A percentile compares a stretch with the other conserved stretches of the same genome.
These are phyloP conservation scores for Chaetomium strumarium DNA, from an alignment of 2,329 filamentous ascomycete genomes.

Conservation along the genomic window DNA sequence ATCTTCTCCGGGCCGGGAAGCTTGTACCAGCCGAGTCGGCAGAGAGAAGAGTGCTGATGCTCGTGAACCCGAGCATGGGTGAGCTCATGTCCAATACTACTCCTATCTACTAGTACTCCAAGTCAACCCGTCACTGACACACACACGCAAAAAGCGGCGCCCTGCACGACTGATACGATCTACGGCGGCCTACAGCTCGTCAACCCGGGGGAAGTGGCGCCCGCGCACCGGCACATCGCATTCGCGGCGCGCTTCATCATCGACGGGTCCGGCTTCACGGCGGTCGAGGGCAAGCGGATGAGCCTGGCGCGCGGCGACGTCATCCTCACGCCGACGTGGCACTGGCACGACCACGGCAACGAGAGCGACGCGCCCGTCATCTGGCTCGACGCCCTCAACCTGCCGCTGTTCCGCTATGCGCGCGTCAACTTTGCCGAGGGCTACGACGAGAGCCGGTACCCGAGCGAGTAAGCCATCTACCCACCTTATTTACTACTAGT, in stretches of 20 bases:
- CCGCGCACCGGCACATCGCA: conserved; percentile 50
- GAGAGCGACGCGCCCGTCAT: conserved; percentile 49
- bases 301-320: conserved; percentile 48
- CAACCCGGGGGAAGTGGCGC: conserved; percentile 49
- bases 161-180: conserved; percentile 52
- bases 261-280: conserved; percentile 52
- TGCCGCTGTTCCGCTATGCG: conserved; percentile 31
- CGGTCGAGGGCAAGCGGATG: conserved; percentile 49
- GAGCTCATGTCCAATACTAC: too few species aligned
- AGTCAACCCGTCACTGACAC: not conserved
- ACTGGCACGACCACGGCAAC: conserved; percentile 57
- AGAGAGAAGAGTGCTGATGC: conserved; percentile 28
- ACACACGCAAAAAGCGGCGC: conserved; percentile 37
- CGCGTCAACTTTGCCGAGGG: not conserved
- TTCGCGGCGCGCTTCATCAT: conserved; percentile 55
- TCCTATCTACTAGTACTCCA: too few species aligned
- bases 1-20: conserved; percentile 23
- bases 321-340: conserved; percentile 52
- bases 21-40: conserved; percentile 26
- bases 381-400: conserved; percentile 52
- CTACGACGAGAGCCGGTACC: not conserved
- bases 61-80: conserved; percentile 25
- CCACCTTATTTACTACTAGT: too few species aligned
- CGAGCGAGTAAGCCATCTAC: not conserved
- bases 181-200: conserved; percentile 53